phyloP scores from a whole-genome alignment of 805 yeast species.

The Pichia cephalocereana region DNA sequence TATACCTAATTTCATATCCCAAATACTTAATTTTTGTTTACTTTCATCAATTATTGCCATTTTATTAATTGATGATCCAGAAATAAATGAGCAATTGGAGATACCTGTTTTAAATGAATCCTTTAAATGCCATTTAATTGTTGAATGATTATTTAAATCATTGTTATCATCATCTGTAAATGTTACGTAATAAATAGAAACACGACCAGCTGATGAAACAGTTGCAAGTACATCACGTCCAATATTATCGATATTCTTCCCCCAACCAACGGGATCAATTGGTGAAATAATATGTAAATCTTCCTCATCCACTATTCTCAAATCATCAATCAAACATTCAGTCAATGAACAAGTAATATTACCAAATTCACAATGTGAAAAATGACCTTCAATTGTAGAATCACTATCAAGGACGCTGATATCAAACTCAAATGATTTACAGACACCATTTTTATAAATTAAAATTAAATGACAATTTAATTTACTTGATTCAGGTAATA shows the following conservation, averaged over 20 bases:
- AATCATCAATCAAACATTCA: conserved; percentile 16
- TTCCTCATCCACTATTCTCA: conserved; percentile 31
- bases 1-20: conserved; percentile 66
- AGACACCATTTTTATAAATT: conserved; percentile 31
- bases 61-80: conserved; percentile 70
- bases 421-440: conserved; percentile 34
- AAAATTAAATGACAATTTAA: conserved; percentile 39
- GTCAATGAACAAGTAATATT: background rate
- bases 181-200: conserved; percentile 38
- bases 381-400: conserved; percentile 17
- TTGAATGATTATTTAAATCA: background rate
- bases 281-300: conserved; percentile 28
- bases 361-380: conserved; percentile 19
- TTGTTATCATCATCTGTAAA: conserved; percentile 12
- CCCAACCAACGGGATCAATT: conserved; percentile 63
- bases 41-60: conserved; percentile 60
- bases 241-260: conserved; percentile 20
- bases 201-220: conserved; percentile 42
- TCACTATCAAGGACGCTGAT: background rate
- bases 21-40: conserved; percentile 50
- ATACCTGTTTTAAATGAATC: conserved; percentile 49
- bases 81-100: conserved; percentile 39
- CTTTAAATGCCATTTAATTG: conserved; percentile 44
- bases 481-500: conserved; percentile 27
- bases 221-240: conserved; percentile 46